These are phyloP conservation scores for Podosphaera xanthii DNA, from an alignment of 2,329 filamentous ascomycete genomes.

Conservation along the genomic window DNA sequence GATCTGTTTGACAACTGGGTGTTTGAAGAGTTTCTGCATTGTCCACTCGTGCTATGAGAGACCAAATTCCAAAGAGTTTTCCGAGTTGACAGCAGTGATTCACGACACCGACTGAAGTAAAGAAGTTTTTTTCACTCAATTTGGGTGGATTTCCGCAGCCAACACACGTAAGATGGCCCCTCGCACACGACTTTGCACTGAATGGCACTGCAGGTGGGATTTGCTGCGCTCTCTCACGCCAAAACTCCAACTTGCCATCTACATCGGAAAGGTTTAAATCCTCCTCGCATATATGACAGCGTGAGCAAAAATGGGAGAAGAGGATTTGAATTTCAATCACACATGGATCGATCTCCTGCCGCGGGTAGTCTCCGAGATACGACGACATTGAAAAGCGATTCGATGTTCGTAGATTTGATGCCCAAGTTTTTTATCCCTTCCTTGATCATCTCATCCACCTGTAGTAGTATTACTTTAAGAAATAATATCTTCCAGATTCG, in stretches of 20 bases:
- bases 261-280: background rate
- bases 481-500: no score
- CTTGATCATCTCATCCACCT: background rate
- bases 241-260: constrained; percentile 3
- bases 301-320: background rate
- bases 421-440: background rate
- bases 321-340: background rate
- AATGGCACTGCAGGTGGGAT: constrained; percentile 7
- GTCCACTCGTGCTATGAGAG: constrained; percentile 7
- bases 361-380: background rate
- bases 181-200: constrained; percentile 3
- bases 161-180: constrained; percentile 5
- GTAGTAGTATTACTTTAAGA: background rate
- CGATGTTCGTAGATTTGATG: background rate
- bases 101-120: constrained; percentile 7
- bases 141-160: constrained; percentile 6
- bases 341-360: background rate
- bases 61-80: constrained; percentile 6
- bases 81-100: constrained; percentile 7
- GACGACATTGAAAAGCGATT: background rate
- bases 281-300: background rate
- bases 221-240: constrained; percentile 5
- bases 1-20: background rate
- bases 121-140: constrained; percentile 3
- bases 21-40: background rate